Conservation (phyloP, 805 yeast species). For the Millerago galiae region DNA sequence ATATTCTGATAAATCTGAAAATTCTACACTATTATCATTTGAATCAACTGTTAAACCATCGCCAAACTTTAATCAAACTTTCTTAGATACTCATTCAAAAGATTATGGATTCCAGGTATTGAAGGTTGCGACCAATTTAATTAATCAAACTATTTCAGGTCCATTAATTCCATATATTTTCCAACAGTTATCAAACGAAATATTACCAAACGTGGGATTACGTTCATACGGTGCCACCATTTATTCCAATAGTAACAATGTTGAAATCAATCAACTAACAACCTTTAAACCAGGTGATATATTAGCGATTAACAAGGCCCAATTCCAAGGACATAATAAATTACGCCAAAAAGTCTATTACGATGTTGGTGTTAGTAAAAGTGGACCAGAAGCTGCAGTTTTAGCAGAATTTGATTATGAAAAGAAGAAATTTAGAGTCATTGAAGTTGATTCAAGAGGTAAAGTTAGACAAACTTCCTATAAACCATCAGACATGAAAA, state of each 20-base stretch:
- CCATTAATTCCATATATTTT: constrained; percentile 32
- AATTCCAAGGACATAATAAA: constrained; percentile 59
- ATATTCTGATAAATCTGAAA: constrained; percentile 30
- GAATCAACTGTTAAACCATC: constrained; percentile 32
- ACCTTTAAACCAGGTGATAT: constrained; percentile 82
- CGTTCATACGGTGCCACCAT: constrained; percentile 71
- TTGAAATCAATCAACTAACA: constrained; percentile 44
- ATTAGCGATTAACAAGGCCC: constrained; percentile 66
- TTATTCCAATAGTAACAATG: constrained; percentile 48
- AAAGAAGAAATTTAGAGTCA: constrained; percentile 64
- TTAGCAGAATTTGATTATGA: constrained; percentile 68
- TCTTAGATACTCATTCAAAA: constrained; percentile 42
- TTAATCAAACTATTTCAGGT: constrained; percentile 21
- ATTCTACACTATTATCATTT: constrained; percentile 22
- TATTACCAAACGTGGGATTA: constrained; percentile 53
- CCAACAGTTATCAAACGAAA: constrained; percentile 29
- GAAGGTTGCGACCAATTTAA: constrained; percentile 33
- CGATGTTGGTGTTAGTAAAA: constrained; percentile 65
- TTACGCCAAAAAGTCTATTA: constrained; percentile 49
- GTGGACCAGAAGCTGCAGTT: constrained; percentile 50
- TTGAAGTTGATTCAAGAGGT: constrained; percentile 47
- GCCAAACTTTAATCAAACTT: constrained; percentile 40
- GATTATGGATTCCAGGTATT: constrained; percentile 47
- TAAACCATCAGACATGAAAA: constrained; percentile 63
- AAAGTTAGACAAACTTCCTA: constrained; percentile 55